phyloP scores from a whole-genome alignment of 352 stramenopile genomes.

The Phytophthora lateralis region DNA sequence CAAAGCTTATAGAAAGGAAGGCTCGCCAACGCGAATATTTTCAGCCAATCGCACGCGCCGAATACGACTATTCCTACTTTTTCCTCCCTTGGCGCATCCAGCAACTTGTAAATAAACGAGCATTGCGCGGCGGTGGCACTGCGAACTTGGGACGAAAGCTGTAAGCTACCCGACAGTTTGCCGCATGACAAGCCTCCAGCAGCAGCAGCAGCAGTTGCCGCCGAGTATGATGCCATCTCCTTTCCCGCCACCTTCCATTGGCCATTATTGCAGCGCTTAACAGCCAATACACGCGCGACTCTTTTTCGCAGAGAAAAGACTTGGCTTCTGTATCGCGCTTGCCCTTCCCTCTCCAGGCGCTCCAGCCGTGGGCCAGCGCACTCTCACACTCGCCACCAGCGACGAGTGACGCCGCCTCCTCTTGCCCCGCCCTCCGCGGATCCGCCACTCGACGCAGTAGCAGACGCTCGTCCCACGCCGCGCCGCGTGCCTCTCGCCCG shows the following conservation, averaged over 20 bases:
- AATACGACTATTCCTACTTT: background rate
- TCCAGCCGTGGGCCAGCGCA: slow-evolving; percentile 30
- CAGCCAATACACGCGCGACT: slow-evolving; percentile 16
- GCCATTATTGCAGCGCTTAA: slow-evolving; percentile 3
- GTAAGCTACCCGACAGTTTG: background rate
- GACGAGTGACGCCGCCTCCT: slow-evolving; percentile 33
- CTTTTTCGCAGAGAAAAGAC: slow-evolving; percentile 36
- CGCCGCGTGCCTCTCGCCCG: slow-evolving; percentile 2
- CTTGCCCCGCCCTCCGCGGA: slow-evolving; percentile 19
- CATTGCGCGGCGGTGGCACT: background rate
- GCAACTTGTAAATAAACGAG: background rate
- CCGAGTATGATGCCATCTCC: background rate
- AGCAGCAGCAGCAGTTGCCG: background rate
- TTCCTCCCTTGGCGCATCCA: background rate
- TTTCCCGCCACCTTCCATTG: slow-evolving; percentile 1
- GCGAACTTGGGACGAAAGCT: background rate
- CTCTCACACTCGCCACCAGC: slow-evolving; percentile 30
- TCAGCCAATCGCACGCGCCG: background rate
- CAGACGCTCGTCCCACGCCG: background rate
- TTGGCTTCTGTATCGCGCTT: slow-evolving; percentile 24
- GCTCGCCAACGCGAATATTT: background rate
- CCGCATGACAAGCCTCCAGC: too few species aligned
- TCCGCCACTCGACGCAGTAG: slow-evolving; percentile 7
- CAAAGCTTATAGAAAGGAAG: background rate
- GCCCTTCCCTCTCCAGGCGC: slow-evolving; percentile 29